phyloP scores from a whole-genome alignment of 1,139 yeast species.

The Hemisphaericaspora xylofermentans region DNA sequence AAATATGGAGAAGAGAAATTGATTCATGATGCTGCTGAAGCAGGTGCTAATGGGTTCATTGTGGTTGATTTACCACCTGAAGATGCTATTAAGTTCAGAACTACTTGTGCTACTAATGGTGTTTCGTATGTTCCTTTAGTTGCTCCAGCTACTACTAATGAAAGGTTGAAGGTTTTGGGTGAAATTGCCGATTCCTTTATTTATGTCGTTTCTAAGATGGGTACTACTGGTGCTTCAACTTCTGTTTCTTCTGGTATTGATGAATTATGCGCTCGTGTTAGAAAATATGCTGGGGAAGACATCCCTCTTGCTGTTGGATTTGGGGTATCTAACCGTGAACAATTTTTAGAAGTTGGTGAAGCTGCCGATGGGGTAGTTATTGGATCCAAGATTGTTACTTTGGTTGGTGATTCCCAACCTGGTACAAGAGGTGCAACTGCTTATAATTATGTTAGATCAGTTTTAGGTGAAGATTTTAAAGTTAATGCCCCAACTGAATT shows the following conservation, averaged over 20 bases:
- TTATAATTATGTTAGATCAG: slow-evolving; percentile 62
- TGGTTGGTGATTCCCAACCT: slow-evolving; percentile 61
- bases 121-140: slow-evolving; percentile 88
- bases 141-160: slow-evolving; percentile 95
- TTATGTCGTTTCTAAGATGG: slow-evolving; percentile 96
- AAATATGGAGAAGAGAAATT: slow-evolving; percentile 86
- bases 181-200: slow-evolving; percentile 91
- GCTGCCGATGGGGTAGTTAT: slow-evolving; percentile 93
- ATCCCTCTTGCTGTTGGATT: slow-evolving; percentile 95
- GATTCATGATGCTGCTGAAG: slow-evolving; percentile 71
- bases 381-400: slow-evolving; percentile 79
- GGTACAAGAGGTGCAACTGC: slow-evolving; percentile 65
- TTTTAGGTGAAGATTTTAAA: slow-evolving; percentile 61
- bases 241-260: slow-evolving; percentile 65
- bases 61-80: slow-evolving; percentile 97
- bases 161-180: slow-evolving; percentile 73
- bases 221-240: slow-evolving; percentile 87
- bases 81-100: slow-evolving; percentile 87
- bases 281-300: slow-evolving; percentile 61
- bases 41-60: slow-evolving; percentile 94
- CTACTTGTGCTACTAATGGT: slow-evolving; percentile 63
- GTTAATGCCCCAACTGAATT: slow-evolving; percentile 32
- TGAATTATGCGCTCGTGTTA: slow-evolving; percentile 70
- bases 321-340: slow-evolving; percentile 93
- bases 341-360: slow-evolving; percentile 74